These are phyloP conservation scores for Xylaria cubensis DNA, from an alignment of 495 filamentous ascomycete species.

Conservation along the genomic window DNA sequence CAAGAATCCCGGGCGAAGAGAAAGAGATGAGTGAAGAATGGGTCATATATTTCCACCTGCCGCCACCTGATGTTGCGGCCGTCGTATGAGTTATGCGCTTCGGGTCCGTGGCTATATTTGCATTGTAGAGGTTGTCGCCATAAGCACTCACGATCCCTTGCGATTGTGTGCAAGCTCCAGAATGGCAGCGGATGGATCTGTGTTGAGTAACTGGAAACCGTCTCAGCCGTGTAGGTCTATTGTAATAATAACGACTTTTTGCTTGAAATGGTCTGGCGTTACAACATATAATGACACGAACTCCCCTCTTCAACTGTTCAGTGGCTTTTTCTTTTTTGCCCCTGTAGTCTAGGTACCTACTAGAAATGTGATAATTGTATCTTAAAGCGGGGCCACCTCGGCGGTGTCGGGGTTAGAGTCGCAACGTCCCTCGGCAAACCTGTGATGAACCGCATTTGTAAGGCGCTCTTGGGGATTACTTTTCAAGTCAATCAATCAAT, in stretches of 20 bases:
- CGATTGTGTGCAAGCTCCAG: background rate
- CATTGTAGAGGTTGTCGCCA: background rate
- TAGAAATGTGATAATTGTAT: background rate
- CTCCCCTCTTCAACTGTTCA: constrained; percentile 8
- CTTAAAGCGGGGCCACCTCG: constrained; percentile 9
- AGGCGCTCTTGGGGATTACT: background rate
- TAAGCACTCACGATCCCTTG: background rate
- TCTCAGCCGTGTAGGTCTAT: constrained; percentile 4
- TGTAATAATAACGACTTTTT: constrained; percentile 15
- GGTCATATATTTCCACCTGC: background rate
- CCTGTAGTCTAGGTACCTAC: background rate
- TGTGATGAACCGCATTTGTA: constrained; percentile 23
- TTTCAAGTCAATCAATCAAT: background rate
- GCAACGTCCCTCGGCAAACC: constrained; percentile 23
- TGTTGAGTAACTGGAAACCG: background rate
- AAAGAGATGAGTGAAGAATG: background rate
- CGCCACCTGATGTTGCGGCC: background rate
- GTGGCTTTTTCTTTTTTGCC: background rate
- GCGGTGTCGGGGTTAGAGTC: constrained; percentile 16
- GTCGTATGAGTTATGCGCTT: constrained; percentile 18
- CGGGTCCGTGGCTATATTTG: constrained; percentile 14
- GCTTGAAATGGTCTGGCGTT: constrained; percentile 15
- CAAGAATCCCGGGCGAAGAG: background rate
- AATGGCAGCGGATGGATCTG: background rate
- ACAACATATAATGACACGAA: constrained; percentile 29